Percentiles rank a stretch among this genome's conserved stretches.
phyloP scores from a whole-genome alignment of 2,329 filamentous ascomycete genomes.

The Penicillium sp. region DNA sequence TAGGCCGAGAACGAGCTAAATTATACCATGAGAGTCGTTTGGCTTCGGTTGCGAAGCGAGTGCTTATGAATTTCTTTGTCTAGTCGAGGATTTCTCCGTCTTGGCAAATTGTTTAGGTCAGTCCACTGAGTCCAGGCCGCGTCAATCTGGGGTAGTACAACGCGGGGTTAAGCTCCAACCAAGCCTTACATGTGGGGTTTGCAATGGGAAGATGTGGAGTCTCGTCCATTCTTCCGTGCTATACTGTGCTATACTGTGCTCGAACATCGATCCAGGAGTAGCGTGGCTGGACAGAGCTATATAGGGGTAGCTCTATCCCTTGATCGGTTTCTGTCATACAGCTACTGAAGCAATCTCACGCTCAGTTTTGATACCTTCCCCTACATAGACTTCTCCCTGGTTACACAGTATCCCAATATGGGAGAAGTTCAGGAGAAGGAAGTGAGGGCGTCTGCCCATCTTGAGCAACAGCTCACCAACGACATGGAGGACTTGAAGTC shows the following conservation, averaged over 20 bases:
- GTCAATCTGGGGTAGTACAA: neutral
- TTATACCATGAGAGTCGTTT: neutral
- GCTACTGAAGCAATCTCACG: neutral
- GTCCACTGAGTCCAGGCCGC: neutral
- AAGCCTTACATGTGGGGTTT: neutral
- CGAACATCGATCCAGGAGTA: neutral
- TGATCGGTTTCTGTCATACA: neutral
- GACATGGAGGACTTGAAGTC: neutral
- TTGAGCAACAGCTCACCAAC: neutral
- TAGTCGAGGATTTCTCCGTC: conserved; percentile 1
- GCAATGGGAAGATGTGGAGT: neutral
- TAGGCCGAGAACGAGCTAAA: neutral
- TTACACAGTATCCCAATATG: neutral
- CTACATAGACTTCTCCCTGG: neutral
- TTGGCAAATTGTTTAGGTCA: neutral
- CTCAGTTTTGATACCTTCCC: neutral
- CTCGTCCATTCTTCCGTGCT: neutral
- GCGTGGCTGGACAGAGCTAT: neutral
- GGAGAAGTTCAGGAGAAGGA: neutral
- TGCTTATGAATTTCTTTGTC: neutral
- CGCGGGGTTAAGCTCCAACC: neutral
- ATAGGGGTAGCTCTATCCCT: neutral
- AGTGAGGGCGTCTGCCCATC: neutral
- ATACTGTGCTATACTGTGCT: neutral
- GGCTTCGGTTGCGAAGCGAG: neutral